phyloP scores from a whole-genome alignment of 768 basidiomycete genomes.

The Guyanaporus albipodus region DNA sequence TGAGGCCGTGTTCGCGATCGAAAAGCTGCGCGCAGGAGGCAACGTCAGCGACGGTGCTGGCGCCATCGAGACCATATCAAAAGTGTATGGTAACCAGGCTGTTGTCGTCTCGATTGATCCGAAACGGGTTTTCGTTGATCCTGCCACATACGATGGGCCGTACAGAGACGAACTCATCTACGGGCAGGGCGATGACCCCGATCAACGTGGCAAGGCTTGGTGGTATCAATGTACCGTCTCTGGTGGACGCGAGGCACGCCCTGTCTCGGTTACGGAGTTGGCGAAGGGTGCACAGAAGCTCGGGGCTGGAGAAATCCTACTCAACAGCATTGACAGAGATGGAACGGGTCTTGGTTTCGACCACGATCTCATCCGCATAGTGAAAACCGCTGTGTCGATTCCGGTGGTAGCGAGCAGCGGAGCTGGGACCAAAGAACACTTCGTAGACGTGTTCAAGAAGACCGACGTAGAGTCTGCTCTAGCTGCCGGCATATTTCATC shows the following conservation, averaged over 20 bases:
- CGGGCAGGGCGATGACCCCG: slow-evolving; percentile 40
- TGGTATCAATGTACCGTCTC: slow-evolving; percentile 99
- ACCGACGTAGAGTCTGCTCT: slow-evolving; percentile 87
- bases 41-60: slow-evolving; percentile 65
- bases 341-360: slow-evolving; percentile 94
- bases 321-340: slow-evolving; percentile 97
- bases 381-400: slow-evolving; percentile 73
- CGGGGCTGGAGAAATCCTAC: slow-evolving; percentile 91
- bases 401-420: slow-evolving; percentile 96
- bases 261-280: slow-evolving; percentile 87
- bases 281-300: slow-evolving; percentile 84
- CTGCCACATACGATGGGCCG: slow-evolving; percentile 60
- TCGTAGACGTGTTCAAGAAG: slow-evolving; percentile 77
- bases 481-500: slow-evolving; percentile 96
- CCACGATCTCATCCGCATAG: slow-evolving; percentile 70
- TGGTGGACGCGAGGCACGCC: slow-evolving; percentile 81
- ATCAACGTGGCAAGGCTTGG: slow-evolving; percentile 76
- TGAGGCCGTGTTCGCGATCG: slow-evolving; percentile 93
- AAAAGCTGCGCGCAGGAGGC: slow-evolving; percentile 57
- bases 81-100: slow-evolving; percentile 89
- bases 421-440: slow-evolving; percentile 79
- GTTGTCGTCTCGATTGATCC: slow-evolving; percentile 98
- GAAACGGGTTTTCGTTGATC: slow-evolving; percentile 74
- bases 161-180: slow-evolving; percentile 59
- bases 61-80: slow-evolving; percentile 90